Base-by-base conservation (phyloP, 2,329 filamentous ascomycete species). In the Epichloe aotearoae region DNA sequence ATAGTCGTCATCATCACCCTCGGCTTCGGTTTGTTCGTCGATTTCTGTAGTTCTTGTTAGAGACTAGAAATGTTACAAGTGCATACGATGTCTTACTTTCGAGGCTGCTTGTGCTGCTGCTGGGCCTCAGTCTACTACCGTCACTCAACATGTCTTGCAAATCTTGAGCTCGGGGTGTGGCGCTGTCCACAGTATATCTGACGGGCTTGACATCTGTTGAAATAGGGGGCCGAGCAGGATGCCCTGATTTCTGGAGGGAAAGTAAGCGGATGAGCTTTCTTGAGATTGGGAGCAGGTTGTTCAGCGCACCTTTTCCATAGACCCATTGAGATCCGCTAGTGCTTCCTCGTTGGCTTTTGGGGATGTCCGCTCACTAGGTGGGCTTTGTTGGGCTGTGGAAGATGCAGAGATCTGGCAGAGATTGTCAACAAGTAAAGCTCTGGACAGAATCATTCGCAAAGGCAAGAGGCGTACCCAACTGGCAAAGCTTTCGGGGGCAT, bases 111-210 rank as follows among this genome's bases (percentile, higher is more conserved):
- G 79, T 75, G 55, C 82, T 83, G 55, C 82, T 83, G 61, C 81
- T 83, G 5, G 82, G 82, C 20, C 84, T 79, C 50, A 76, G 63
- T 58, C 73, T 76, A 54, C 66, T 75, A 55, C 66, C 73, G 11
- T 82, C 77, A 23, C 64, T 68, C 30, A 80, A 77, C 55, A 88
- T 77, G 53, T 94, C 88, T 58, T 88, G 79, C 49, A 88, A 71
- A 50, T 88, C 91, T 62, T 95, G 88, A 3, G 89, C 89, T 58
- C 83, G 81, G 8, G 90, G 90, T 1, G 90, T 95, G 43, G 83
- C 77, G 57, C 76, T 76, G 50, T 88, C 83, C 34, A 81, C 63
- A 60, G 79, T 84, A 62, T 84, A 88, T 49, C 74, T 70, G 17
- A 75, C 72, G 43, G 78, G 81, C 51, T 81, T 78, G 23, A 95